phyloP scores from a whole-genome alignment of 257 asterid genomes.

The Parsonsia alboflavescens region DNA sequence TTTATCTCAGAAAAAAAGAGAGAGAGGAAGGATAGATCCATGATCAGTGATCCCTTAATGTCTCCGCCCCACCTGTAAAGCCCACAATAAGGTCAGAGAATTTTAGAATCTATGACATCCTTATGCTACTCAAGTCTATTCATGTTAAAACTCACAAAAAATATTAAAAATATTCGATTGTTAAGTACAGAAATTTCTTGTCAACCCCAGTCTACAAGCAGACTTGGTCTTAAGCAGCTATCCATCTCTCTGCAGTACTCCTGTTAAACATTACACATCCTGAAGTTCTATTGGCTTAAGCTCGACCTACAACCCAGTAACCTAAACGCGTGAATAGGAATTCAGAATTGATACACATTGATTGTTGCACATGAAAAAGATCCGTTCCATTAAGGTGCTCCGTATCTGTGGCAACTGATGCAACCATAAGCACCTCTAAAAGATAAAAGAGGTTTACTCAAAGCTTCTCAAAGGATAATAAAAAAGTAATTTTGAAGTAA shows the following conservation, averaged over 20 bases:
- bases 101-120: not conserved
- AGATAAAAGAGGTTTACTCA: too few relatives aligned
- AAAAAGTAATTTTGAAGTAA: too few relatives aligned
- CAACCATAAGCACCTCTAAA: not conserved
- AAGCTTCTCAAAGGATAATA: too few relatives aligned
- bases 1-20: not conserved
- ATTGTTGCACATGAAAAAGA: not conserved
- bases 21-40: not conserved
- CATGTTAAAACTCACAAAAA: not conserved
- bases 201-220: not conserved
- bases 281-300: not conserved
- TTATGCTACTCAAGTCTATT: not conserved
- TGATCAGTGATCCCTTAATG: not conserved
- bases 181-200: not conserved
- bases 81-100: not conserved
- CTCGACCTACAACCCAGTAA: not conserved
- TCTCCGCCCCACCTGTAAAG: not conserved
- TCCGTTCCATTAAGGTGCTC: not conserved
- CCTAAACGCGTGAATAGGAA: not conserved
- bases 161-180: not conserved
- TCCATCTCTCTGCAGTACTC: not conserved
- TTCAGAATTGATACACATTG: not conserved
- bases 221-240: too few relatives aligned
- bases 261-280: not conserved
- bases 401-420: not conserved